Evolutionary conservation across 176 grass and related monocot genomes (phyloP).

Genomic region (Raddia distichophylla): DNA sequence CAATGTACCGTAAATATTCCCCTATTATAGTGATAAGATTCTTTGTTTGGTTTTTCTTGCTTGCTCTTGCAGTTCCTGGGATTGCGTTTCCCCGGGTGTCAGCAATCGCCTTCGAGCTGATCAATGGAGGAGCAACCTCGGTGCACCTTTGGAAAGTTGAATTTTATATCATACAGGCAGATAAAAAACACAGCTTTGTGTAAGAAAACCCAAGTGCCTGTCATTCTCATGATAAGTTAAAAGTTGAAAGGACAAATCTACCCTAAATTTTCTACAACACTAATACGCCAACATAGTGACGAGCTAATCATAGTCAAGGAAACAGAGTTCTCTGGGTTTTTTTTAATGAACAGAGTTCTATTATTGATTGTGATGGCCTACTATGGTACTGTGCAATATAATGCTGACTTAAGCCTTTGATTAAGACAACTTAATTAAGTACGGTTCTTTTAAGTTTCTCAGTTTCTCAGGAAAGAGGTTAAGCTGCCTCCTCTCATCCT

Average conservation of each 20-base stretch:
- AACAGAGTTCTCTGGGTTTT: neutral
- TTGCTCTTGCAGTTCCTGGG: neutral
- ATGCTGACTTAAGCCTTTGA: no score
- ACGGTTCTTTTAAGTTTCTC: no score
- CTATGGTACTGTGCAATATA: no score
- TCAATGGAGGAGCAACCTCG: slow-evolving; percentile 1
- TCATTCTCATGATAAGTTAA: slow-evolving; percentile 13
- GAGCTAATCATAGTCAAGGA: neutral
- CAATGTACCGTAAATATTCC: no score
- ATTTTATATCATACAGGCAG: slow-evolving; percentile 22
- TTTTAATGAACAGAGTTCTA: no score
- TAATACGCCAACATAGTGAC: neutral
- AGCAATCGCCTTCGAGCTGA: slow-evolving; percentile 15
- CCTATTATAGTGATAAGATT: neutral
- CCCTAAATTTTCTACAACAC: no score
- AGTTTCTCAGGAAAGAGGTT: no score
- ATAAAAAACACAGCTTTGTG: neutral
- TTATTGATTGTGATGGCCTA: no score
- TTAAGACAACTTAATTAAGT: no score
- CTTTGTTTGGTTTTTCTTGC: neutral
- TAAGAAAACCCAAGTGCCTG: slow-evolving; percentile 5
- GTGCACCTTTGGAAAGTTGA: neutral
- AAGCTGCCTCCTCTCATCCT: no score
- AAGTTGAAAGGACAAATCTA: neutral
- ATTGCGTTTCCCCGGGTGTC: neutral